These are phyloP conservation scores for Phytophthora pseudosyringae DNA, from an alignment of 352 stramenopile genomes.

Conservation along the genomic window DNA sequence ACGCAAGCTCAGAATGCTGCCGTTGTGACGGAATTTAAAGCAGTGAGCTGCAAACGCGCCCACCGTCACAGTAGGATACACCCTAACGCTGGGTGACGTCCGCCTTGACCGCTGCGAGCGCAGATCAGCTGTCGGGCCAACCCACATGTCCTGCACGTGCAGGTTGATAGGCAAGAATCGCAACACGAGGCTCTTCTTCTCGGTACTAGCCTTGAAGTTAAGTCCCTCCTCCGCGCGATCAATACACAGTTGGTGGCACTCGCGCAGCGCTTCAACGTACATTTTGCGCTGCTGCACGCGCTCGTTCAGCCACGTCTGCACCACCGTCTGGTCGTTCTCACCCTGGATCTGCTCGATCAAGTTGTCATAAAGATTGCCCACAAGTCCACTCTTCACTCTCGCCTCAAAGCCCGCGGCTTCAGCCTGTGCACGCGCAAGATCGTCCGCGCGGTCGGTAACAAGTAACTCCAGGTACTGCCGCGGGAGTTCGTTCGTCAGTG, in stretches of 20 bases:
- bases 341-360: conserved; percentile 88
- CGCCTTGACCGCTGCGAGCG: conserved; percentile 69
- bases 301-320: conserved; percentile 78
- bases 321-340: conserved; percentile 76
- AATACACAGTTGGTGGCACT: conserved; percentile 77
- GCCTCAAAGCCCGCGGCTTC: conserved; percentile 68
- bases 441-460: conserved; percentile 54
- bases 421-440: conserved; percentile 56
- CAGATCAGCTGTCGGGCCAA: conserved; percentile 69
- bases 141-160: conserved; percentile 88
- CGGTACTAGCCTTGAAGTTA: conserved; percentile 85
- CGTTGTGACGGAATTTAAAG: conserved; percentile 82
- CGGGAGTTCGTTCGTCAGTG: conserved; percentile 84
- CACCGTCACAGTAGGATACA: conserved; percentile 77
- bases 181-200: conserved; percentile 80
- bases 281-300: conserved; percentile 66
- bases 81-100: conserved; percentile 63
- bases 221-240: conserved; percentile 69
- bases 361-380: conserved; percentile 77
- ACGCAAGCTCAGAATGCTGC: conserved; percentile 75
- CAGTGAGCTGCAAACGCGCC: conserved; percentile 83
- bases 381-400: conserved; percentile 67
- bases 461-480: conserved; percentile 79
- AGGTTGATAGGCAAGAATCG: conserved; percentile 85
- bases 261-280: conserved; percentile 72